Conservation (phyloP, 2,329 filamentous ascomycete genomes). For the Leptographium radiaticola region DNA sequence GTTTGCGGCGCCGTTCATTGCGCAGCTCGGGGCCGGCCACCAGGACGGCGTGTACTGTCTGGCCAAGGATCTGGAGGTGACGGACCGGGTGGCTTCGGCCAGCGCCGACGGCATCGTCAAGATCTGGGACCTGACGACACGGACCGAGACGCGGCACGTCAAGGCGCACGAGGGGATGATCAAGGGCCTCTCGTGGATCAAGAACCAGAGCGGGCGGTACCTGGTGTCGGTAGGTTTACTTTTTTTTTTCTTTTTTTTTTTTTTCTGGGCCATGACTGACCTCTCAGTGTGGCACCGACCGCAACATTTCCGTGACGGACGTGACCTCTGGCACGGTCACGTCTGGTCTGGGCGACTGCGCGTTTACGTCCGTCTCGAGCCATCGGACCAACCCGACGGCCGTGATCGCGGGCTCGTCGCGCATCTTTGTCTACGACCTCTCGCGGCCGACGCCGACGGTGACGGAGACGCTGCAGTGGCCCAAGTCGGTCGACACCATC, state of each 20-base stretch:
- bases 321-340: constrained; percentile 73
- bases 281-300: constrained; percentile 59
- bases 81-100: constrained; percentile 67
- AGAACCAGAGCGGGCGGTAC: constrained; percentile 38
- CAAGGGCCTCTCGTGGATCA: constrained; percentile 82
- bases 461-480: constrained; percentile 12
- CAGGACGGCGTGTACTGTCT: constrained; percentile 81
- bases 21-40: constrained; percentile 77
- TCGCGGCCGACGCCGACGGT: constrained; percentile 7
- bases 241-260: constrained; percentile 17
- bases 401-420: constrained; percentile 11
- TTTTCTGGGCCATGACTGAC: background rate
- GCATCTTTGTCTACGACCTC: constrained; percentile 12
- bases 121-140: constrained; percentile 46
- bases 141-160: constrained; percentile 59
- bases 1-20: constrained; percentile 60
- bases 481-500: constrained; percentile 63
- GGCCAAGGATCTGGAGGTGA: constrained; percentile 63
- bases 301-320: constrained; percentile 81
- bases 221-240: constrained; percentile 45
- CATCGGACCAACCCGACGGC: constrained; percentile 9
- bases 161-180: constrained; percentile 88
- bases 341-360: constrained; percentile 71
- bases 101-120: constrained; percentile 91
- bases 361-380: constrained; percentile 49